Conservation (phyloP, 2,329 filamentous ascomycete genomes). For the Bipolaris gigantea region DNA sequence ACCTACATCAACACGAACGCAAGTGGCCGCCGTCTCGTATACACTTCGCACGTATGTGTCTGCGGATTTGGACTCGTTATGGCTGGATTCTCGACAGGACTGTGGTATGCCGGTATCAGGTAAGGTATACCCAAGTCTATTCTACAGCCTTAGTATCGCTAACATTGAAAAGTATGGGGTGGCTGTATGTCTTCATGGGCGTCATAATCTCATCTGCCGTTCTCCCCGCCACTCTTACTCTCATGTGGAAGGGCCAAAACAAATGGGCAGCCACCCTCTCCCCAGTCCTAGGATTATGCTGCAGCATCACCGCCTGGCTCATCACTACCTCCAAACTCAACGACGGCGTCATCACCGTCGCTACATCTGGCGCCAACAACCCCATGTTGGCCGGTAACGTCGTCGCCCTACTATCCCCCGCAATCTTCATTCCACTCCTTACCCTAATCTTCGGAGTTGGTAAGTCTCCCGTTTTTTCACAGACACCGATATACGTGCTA, state of each 20-base stretch:
- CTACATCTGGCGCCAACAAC: slow-evolving; percentile 65
- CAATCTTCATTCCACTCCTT: slow-evolving; percentile 73
- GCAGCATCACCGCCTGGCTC: slow-evolving; percentile 61
- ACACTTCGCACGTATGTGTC: slow-evolving; percentile 73
- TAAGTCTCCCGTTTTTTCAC: slow-evolving; percentile 7
- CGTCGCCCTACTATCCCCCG: slow-evolving; percentile 73
- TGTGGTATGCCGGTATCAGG: slow-evolving; percentile 48
- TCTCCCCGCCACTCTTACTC: slow-evolving; percentile 75
- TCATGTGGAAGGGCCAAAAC: slow-evolving; percentile 81
- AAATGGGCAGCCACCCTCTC: slow-evolving; percentile 69
- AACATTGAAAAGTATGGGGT: slow-evolving; percentile 64
- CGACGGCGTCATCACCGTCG: slow-evolving; percentile 38
- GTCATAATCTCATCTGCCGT: slow-evolving; percentile 86
- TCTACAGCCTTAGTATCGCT: background rate
- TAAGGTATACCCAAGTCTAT: background rate
- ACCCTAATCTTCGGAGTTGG: slow-evolving; percentile 65
- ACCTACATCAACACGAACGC: slow-evolving; percentile 78
- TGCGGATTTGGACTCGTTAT: slow-evolving; percentile 78
- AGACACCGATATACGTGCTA: slow-evolving; percentile 31
- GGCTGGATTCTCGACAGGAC: slow-evolving; percentile 74
- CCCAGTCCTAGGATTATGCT: slow-evolving; percentile 68
- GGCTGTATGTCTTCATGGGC: slow-evolving; percentile 87
- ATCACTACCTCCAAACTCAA: slow-evolving; percentile 40
- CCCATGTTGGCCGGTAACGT: slow-evolving; percentile 90
- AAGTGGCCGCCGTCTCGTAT: slow-evolving; percentile 74